Evolutionary conservation across 1,139 yeast genomes (phyloP).

Genomic region (Torulaspora pretoriensis): DNA sequence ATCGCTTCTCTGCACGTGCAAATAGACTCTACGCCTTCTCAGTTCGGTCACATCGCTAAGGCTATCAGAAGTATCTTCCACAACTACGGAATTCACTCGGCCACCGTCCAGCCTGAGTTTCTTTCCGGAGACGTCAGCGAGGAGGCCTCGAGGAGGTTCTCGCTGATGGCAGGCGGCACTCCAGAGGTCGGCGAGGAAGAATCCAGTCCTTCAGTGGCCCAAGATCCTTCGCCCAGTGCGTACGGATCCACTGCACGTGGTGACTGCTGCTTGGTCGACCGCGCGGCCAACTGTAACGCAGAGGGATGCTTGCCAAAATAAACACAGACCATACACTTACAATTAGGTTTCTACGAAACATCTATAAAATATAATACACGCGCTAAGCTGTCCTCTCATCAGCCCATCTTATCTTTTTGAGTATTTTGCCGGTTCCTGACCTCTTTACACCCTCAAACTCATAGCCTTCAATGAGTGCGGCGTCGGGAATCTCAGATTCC

Average conservation of each 20-base stretch:
- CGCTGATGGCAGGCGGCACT: slow-evolving; percentile 38
- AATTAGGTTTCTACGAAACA: not conserved
- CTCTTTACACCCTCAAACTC: slow-evolving; percentile 23
- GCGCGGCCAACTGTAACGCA: slow-evolving; percentile 45
- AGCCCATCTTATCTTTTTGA: slow-evolving; percentile 4
- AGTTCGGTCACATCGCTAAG: slow-evolving; percentile 67
- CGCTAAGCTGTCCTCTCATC: not conserved
- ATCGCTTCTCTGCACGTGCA: slow-evolving; percentile 90
- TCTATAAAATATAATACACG: slow-evolving; percentile 5
- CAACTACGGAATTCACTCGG: slow-evolving; percentile 82
- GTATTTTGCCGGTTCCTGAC: not conserved
- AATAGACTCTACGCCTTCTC: slow-evolving; percentile 56
- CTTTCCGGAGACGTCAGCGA: slow-evolving; percentile 31
- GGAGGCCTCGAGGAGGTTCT: slow-evolving; percentile 36
- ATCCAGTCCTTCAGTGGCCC: slow-evolving; percentile 2
- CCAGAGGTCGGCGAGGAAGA: slow-evolving; percentile 6
- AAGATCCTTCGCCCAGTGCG: slow-evolving; percentile 17
- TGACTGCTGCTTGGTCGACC: slow-evolving; percentile 43
- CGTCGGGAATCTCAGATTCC: slow-evolving; percentile 23
- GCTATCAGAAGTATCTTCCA: slow-evolving; percentile 77
- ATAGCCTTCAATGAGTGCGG: slow-evolving; percentile 54
- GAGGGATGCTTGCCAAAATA: slow-evolving; percentile 37
- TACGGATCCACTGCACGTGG: slow-evolving; percentile 37
- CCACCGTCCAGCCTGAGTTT: slow-evolving; percentile 93
- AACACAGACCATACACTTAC: not conserved